Evolutionary conservation across 768 basidiomycete species (phyloP), one percentile per base, ranked within the genome.

Genomic region (Leccinellum luteum): DNA sequence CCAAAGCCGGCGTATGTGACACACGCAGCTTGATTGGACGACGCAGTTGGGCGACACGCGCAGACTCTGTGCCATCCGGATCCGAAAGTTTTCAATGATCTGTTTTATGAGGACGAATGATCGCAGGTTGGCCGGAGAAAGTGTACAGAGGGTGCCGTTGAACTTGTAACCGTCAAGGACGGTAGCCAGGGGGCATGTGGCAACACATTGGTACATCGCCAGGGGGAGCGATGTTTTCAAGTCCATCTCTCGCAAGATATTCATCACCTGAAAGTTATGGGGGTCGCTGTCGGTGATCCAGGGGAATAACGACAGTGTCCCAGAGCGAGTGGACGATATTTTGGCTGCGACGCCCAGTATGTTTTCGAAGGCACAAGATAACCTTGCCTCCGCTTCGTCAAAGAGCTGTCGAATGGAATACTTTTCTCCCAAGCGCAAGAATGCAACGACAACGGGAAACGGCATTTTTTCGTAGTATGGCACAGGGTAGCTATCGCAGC

Each of bases 371-470:
- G 44, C 9, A 17, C 54, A 54, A 12, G 19, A 19, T 28, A 69
- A 6, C 17, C 58, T 43, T 19, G 31, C 53, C 23, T 56, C 56
- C 1, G 57, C 69, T 32, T 62, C 60, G 9, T 55, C 27, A 19
- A 51, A 28, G 28, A 69, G 27, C 21, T 2, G 25, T 25, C 21
- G 49, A 1, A 70, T 65, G 48, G 35, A 34, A 13, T 69, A 69
- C 51, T 70, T 69, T 44, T 67, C 57, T 3, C 69, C 69, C 19
- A 68, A 12, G 21, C 49, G 66, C 30, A 69, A 45, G 45, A 66
- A 68, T 4, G 56, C 61, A 0, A 51, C 17, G 2, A 53, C 35
- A 28, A 60, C 7, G 9, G 48, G 19, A 35, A 68, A 13, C 0
- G 61, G 60, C 9, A 31, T 38, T 30, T 31, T 60, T 15, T 55